phyloP scores from a whole-genome alignment of 768 basidiomycete species.

The Suillus plorans region DNA sequence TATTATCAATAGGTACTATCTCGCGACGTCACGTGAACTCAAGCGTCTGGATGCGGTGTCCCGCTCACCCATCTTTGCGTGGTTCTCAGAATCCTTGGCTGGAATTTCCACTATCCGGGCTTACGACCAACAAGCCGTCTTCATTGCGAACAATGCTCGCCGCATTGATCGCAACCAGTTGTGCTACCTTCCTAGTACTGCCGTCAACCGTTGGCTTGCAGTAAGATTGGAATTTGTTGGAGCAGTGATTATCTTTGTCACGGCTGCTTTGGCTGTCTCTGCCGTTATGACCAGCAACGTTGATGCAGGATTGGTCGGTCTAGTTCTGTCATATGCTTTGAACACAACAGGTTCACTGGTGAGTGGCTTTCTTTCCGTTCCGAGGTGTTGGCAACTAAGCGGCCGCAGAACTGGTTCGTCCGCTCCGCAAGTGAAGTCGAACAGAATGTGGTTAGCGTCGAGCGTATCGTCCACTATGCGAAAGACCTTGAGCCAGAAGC shows the following conservation, averaged over 20 bases:
- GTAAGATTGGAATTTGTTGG: slow-evolving; percentile 85
- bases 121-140: slow-evolving; percentile 68
- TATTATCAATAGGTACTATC: slow-evolving; percentile 63
- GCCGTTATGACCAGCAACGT: slow-evolving; percentile 76
- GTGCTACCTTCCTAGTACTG: slow-evolving; percentile 68
- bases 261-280: slow-evolving; percentile 62
- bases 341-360: slow-evolving; percentile 83
- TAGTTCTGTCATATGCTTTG: slow-evolving; percentile 82
- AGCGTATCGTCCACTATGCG: slow-evolving; percentile 83
- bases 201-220: slow-evolving; percentile 83
- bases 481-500: slow-evolving; percentile 69
- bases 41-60: slow-evolving; percentile 89
- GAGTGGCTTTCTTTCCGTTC: slow-evolving; percentile 21
- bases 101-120: slow-evolving; percentile 85
- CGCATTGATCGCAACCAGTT: slow-evolving; percentile 87
- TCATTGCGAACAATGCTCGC: slow-evolving; percentile 64
- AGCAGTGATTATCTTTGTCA: slow-evolving; percentile 72
- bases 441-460: slow-evolving; percentile 87
- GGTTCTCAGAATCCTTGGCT: slow-evolving; percentile 77
- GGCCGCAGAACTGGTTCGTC: slow-evolving; percentile 72
- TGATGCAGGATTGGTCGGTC: slow-evolving; percentile 84
- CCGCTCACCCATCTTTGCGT: slow-evolving; percentile 88
- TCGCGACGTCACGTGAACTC: slow-evolving; percentile 82
- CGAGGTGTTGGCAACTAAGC: slow-evolving; percentile 6
- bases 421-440: slow-evolving; percentile 86